Conservation (phyloP, 352 stramenopile species). For the Globisporangium carolinianum region DNA sequence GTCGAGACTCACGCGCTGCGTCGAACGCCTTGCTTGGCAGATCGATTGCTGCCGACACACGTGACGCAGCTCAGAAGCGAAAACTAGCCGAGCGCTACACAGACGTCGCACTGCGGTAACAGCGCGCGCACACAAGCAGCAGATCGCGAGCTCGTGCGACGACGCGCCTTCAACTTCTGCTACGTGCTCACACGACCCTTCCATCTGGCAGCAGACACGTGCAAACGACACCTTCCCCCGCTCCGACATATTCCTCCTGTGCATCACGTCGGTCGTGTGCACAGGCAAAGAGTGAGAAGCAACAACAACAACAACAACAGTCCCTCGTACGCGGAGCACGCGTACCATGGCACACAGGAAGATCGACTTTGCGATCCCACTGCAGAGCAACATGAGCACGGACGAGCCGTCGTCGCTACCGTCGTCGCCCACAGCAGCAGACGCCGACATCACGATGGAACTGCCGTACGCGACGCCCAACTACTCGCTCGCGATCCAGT, state of each 20-base stretch:
- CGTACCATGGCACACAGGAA: constrained; percentile 9
- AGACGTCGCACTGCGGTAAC: neutral
- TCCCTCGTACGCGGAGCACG: too few species aligned
- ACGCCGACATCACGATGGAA: constrained; percentile 36
- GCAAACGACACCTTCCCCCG: neutral
- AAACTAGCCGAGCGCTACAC: neutral
- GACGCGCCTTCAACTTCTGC: neutral
- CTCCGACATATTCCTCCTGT: too few species aligned
- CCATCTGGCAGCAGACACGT: neutral
- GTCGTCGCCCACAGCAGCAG: constrained; percentile 41
- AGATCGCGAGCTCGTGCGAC: neutral
- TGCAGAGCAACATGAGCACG: constrained; percentile 45
- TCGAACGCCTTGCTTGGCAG: too few species aligned
- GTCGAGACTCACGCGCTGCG: neutral
- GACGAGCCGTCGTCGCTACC: constrained; percentile 42
- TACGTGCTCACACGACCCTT: neutral
- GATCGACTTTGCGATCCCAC: constrained; percentile 25
- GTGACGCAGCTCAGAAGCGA: neutral
- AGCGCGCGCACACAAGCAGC: neutral
- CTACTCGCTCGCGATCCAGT: constrained; percentile 58
- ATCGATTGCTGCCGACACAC: too few species aligned
- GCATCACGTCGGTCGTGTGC: too few species aligned
- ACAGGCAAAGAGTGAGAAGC: too few species aligned
- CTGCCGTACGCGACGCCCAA: constrained; percentile 53
- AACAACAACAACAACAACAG: too few species aligned